phyloP scores from a whole-genome alignment of 495 filamentous ascomycete genomes.

The Neurospora sp. region DNA sequence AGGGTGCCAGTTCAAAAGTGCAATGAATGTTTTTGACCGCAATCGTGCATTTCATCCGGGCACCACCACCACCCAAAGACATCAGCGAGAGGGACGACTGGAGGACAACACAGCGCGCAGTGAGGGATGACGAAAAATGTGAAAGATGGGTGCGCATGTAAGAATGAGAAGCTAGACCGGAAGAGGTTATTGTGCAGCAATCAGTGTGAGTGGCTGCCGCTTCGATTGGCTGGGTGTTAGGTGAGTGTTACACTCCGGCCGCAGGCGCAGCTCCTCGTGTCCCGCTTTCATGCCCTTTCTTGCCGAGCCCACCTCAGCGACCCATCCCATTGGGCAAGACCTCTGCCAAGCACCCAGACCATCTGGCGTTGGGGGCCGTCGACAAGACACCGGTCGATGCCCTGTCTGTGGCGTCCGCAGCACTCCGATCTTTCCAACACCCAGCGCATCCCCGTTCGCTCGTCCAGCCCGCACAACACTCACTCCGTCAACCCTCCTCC shows the following conservation, averaged over 20 bases:
- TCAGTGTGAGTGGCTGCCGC: not conserved
- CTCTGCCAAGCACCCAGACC: not conserved
- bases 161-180: not conserved
- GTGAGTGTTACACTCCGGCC: not conserved
- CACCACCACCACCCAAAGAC: not conserved
- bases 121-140: not conserved
- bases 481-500: not conserved
- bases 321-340: not conserved
- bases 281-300: not conserved
- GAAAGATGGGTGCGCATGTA: not conserved
- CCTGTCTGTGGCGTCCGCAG: constrained; percentile 5
- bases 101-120: not conserved
- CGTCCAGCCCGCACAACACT: not conserved
- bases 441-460: constrained; percentile 12
- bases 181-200: not conserved
- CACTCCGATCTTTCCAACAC: constrained; percentile 2
- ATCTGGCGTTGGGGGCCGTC: not conserved
- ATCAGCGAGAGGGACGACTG: not conserved
- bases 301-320: not conserved
- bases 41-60: not conserved
- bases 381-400: not conserved
- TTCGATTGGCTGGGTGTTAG: not conserved
- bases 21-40: not conserved
- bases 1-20: not conserved
- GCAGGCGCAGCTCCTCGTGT: not conserved